Percentiles rank a stretch among this genome's conserved stretches.
Conservation (phyloP, 2,329 filamentous ascomycete genomes). For the Stagonosporopsis cucurbitacearum region DNA sequence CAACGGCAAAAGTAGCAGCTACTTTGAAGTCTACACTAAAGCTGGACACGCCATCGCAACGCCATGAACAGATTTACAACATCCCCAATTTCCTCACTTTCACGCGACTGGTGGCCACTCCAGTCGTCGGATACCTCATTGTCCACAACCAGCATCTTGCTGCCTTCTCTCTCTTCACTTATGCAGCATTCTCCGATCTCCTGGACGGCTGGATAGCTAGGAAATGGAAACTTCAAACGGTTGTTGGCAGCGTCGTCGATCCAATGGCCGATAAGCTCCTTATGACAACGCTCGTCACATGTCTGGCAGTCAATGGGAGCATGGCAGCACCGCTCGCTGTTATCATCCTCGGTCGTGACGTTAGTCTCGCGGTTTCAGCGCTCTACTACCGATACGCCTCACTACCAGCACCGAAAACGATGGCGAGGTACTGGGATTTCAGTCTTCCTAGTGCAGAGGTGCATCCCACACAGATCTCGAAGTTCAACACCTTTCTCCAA, state of each 20-base stretch:
- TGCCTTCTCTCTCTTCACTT: conserved; percentile 86
- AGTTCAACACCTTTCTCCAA: conserved; percentile 91
- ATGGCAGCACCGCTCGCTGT: conserved; percentile 85
- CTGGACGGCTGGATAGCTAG: conserved; percentile 95
- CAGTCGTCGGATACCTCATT: conserved; percentile 86
- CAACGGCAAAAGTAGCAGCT: conserved; percentile 32
- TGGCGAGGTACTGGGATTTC: conserved; percentile 95
- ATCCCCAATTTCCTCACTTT: conserved; percentile 93
- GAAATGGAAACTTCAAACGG: conserved; percentile 84
- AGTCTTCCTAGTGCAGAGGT: conserved; percentile 87
- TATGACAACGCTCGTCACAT: conserved; percentile 91
- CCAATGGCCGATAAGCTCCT: conserved; percentile 96
- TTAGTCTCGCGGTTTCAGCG: conserved; percentile 80
- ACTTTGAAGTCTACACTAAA: conserved; percentile 39
- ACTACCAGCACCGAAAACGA: conserved; percentile 90
- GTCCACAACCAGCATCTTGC: conserved; percentile 79
- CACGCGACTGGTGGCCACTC: conserved; percentile 81
- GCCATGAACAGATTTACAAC: conserved; percentile 88
- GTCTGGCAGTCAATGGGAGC: conserved; percentile 80
- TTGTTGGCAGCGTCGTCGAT: conserved; percentile 86
- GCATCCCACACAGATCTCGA: conserved; percentile 81
- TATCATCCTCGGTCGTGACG: conserved; percentile 90
- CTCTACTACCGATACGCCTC: conserved; percentile 97
- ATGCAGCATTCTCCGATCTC: conserved; percentile 89
- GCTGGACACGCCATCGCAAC: conserved; percentile 25